phyloP scores from a whole-genome alignment of 345 rosid species.

The Boechera divaricarpa region DNA sequence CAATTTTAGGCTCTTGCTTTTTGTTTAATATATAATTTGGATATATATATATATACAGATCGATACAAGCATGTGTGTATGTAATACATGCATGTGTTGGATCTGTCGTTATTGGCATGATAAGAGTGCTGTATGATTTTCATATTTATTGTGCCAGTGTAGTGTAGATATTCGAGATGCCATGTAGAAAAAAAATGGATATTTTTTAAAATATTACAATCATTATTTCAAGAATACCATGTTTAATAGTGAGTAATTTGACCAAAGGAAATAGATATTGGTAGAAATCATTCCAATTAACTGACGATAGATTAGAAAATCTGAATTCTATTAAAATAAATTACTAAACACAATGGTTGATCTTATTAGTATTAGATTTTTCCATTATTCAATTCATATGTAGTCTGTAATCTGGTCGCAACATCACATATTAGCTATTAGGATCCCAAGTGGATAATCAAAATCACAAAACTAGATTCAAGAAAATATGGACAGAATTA shows the following conservation, averaged over 20 bases:
- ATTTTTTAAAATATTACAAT: background rate
- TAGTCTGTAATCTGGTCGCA: background rate
- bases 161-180: slow-evolving; percentile 19
- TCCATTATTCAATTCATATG: background rate
- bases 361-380: background rate
- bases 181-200: background rate
- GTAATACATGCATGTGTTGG: slow-evolving; percentile 30
- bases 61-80: slow-evolving; percentile 24
- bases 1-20: slow-evolving; percentile 29
- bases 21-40: background rate
- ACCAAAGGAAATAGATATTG: too few relatives aligned
- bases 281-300: too few relatives aligned
- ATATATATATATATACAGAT: slow-evolving; percentile 16
- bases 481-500: background rate
- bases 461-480: slow-evolving; percentile 9
- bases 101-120: slow-evolving; percentile 33
- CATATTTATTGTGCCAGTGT: slow-evolving; percentile 3
- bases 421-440: slow-evolving; percentile 14
- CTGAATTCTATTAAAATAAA: background rate
- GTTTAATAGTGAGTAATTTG: too few relatives aligned
- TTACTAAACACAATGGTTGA: background rate
- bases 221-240: slow-evolving; percentile 7
- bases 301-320: background rate
- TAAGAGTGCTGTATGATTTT: slow-evolving; percentile 19
- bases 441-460: slow-evolving; percentile 10